These are phyloP conservation scores for Aspergillus biplanus DNA, from an alignment of 495 filamentous ascomycete genomes.

Conservation along the genomic window DNA sequence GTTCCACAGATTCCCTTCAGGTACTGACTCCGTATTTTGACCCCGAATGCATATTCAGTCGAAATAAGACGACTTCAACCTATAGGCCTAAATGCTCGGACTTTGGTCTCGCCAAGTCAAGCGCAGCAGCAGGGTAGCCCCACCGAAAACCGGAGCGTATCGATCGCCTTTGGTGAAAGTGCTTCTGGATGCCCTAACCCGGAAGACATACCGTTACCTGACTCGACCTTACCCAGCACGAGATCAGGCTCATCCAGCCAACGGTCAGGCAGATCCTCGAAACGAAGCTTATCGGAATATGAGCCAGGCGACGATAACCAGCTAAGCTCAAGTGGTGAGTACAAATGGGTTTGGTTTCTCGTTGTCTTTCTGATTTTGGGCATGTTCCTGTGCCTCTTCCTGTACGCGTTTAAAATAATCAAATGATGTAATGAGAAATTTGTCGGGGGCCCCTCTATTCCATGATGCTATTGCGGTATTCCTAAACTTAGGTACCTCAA, in stretches of 20 bases:
- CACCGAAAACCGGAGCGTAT: not conserved
- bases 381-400: constrained; percentile 41
- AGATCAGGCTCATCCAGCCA: not conserved
- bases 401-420: constrained; percentile 38
- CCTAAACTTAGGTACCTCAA: not conserved
- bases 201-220: not conserved
- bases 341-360: constrained; percentile 35
- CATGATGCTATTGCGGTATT: not conserved
- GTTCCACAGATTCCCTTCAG: not conserved
- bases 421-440: constrained; percentile 28
- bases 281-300: not conserved
- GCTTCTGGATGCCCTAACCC: not conserved
- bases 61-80: not conserved
- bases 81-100: not conserved
- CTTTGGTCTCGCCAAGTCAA: not conserved
- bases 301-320: constrained; percentile 9
- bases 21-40: not conserved
- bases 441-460: constrained; percentile 8
- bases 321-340: constrained; percentile 30
- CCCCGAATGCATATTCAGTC: not conserved
- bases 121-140: not conserved
- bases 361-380: constrained; percentile 32
- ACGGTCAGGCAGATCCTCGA: not conserved
- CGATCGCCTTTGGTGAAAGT: not conserved
- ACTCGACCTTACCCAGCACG: not conserved